phyloP scores from a whole-genome alignment of 768 basidiomycete species.

The Lactarius sanguifluus region DNA sequence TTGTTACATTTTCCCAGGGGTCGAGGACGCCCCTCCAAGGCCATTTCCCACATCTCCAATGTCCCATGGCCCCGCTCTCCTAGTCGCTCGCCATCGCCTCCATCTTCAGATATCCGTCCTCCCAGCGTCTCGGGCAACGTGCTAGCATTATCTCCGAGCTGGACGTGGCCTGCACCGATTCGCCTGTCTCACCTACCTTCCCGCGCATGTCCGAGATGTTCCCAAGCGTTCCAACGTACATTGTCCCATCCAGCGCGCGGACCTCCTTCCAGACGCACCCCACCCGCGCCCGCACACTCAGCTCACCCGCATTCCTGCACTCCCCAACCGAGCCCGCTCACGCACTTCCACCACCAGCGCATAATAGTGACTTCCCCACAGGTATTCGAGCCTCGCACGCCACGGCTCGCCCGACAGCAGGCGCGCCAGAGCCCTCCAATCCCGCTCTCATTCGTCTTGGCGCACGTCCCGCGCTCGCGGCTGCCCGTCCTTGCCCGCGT shows the following conservation, averaged over 20 bases:
- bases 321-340: neutral
- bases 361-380: neutral
- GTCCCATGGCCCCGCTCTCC: slow-evolving; percentile 22
- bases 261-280: neutral
- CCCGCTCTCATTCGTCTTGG: slow-evolving; percentile 28
- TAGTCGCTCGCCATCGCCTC: slow-evolving; percentile 27
- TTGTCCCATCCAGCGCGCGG: neutral
- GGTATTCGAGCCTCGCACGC: slow-evolving; percentile 1
- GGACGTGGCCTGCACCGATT: neutral
- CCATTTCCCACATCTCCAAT: slow-evolving; percentile 1
- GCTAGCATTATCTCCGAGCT: slow-evolving; percentile 27
- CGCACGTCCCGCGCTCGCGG: slow-evolving; percentile 28
- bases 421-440: slow-evolving; percentile 21
- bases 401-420: slow-evolving; percentile 6
- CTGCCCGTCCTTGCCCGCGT: slow-evolving; percentile 32
- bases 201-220: neutral
- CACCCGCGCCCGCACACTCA: slow-evolving; percentile 17
- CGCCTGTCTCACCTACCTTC: slow-evolving; percentile 1
- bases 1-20: slow-evolving; percentile 1
- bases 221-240: neutral
- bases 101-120: slow-evolving; percentile 29
- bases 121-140: slow-evolving; percentile 30
- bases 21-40: slow-evolving; percentile 1
- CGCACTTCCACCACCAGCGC: neutral
- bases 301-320: slow-evolving; percentile 19